Base-by-base conservation (phyloP, 2,329 filamentous ascomycete species). In the Cordyceps fumosorosea region DNA sequence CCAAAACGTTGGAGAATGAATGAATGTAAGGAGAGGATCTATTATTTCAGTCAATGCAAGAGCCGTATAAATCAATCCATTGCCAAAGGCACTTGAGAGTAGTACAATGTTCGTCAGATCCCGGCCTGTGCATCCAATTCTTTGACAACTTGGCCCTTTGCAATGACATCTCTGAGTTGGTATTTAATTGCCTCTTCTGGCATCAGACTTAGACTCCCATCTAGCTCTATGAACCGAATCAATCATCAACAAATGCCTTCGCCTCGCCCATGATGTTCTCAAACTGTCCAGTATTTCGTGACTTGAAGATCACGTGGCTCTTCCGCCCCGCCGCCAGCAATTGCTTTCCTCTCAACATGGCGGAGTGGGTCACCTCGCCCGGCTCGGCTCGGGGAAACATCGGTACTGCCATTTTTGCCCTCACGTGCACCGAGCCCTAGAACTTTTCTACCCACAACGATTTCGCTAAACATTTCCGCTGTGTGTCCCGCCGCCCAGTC, bases 371-470 rank as follows among this genome's bases (percentile, higher is more conserved):
- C 51, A 50, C 8, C 3, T 5, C 29, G 5, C 29, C 29, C 58
- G 66, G 68, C 59, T 70, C 66, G 26, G 18, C 40, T n/a, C 58
- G 58, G 58, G n/a, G 37, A 55, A 73, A 69, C 62, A 57, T 67
- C 71, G 71, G 70, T 64, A 53, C 37, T 50, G 24, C 62, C 64
- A 50, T 59, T 65, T 67, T 67, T 55, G 69, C 51, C 67, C 72
- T 76, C 74, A 76, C 74, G 74, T 76, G 74, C 68, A 67, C 66
- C 68, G 67, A 75, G 75, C 76, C 76, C 76, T 77, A 76, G 74
- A 76, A 76, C 70, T 77, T 78, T 76, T 74, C 69, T 72, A 74
- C 75, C 75, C 76, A 77, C 76, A 77, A 73, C 71, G 73, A 72
- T 72, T 72, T 74, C 70, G 70, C 69, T 69, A 71, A 76, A 70